Percentiles rank a stretch among this genome's conserved stretches.
These are phyloP conservation scores for Starmerella riodocensis DNA, from an alignment of 805 yeast genomes.

Conservation along the genomic window DNA sequence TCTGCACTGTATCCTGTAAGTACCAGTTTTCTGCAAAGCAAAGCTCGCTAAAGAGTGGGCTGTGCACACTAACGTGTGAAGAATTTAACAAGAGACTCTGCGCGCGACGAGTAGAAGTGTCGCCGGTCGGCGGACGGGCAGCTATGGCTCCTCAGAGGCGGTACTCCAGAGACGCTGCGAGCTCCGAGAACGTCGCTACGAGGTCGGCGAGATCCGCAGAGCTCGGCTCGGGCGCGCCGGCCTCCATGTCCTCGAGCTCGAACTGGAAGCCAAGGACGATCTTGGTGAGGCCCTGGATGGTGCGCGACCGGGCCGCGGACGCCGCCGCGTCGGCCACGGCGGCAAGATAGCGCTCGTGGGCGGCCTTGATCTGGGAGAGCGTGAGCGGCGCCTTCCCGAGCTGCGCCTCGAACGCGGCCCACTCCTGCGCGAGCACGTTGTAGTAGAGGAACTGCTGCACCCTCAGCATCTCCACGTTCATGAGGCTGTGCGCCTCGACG, in stretches of 20 bases:
- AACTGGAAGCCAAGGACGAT: constrained; percentile 6
- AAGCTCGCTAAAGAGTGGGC: too few relatives aligned
- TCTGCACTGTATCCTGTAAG: too few relatives aligned
- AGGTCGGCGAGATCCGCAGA: not conserved
- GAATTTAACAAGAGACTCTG: too few relatives aligned
- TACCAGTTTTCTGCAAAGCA: too few relatives aligned
- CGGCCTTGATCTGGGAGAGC: constrained; percentile 27
- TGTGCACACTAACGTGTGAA: too few relatives aligned
- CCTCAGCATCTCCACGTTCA: constrained; percentile 15
- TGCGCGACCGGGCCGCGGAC: not conserved
- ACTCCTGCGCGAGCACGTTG: constrained; percentile 30
- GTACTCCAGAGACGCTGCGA: not conserved
- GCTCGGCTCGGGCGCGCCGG: not conserved
- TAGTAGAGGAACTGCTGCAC: constrained; percentile 28
- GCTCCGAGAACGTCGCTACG: not conserved
- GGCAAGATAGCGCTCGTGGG: constrained; percentile 26
- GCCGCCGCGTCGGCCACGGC: constrained; percentile 18
- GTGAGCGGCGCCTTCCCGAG: constrained; percentile 14
- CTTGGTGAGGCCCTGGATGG: constrained; percentile 4
- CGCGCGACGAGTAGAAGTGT: too few relatives aligned
- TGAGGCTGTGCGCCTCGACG: constrained; percentile 1
- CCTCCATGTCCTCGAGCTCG: constrained; percentile 2
- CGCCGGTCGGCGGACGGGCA: too few relatives aligned
- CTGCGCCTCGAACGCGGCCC: constrained; percentile 14
- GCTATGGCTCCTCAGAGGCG: too few relatives aligned